phyloP scores from a whole-genome alignment of 2,329 filamentous ascomycete species.

The Penicillium sumatraense region DNA sequence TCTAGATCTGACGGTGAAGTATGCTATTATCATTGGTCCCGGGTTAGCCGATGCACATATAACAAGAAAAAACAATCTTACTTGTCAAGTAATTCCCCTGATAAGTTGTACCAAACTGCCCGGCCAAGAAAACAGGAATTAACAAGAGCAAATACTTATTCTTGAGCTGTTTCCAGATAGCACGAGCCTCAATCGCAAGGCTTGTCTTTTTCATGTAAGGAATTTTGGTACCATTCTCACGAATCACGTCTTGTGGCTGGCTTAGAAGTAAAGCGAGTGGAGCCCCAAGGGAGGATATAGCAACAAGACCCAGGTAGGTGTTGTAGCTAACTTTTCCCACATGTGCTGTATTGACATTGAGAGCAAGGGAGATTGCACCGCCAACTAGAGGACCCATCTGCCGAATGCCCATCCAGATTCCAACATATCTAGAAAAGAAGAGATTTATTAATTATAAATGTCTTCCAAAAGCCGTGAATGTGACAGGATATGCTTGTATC shows the following conservation, averaged over 20 bases:
- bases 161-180: slow-evolving; percentile 45
- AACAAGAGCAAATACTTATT: slow-evolving; percentile 54
- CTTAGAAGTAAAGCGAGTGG: slow-evolving; percentile 53
- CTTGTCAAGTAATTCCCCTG: slow-evolving; percentile 57
- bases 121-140: slow-evolving; percentile 55
- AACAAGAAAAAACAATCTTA: too few relatives aligned
- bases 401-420: slow-evolving; percentile 59
- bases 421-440: slow-evolving; percentile 38
- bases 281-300: slow-evolving; percentile 52
- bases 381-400: slow-evolving; percentile 60
- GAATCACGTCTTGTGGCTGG: slow-evolving; percentile 52
- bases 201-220: slow-evolving; percentile 25
- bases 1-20: slow-evolving; percentile 57
- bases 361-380: slow-evolving; percentile 55
- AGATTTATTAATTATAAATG: too few relatives aligned
- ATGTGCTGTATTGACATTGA: slow-evolving; percentile 52
- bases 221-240: slow-evolving; percentile 43
- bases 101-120: slow-evolving; percentile 58
- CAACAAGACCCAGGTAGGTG: slow-evolving; percentile 39
- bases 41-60: too few relatives aligned
- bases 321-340: slow-evolving; percentile 53
- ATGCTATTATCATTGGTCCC: slow-evolving; percentile 35
- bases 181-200: slow-evolving; percentile 43
- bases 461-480: too few relatives aligned
- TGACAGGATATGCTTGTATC: slow-evolving; percentile 15